Evolutionary conservation across 2,329 filamentous ascomycete species (phyloP), one percentile per base, ranked within the genome.

Genomic region (Aureobasidium uvarum): DNA sequence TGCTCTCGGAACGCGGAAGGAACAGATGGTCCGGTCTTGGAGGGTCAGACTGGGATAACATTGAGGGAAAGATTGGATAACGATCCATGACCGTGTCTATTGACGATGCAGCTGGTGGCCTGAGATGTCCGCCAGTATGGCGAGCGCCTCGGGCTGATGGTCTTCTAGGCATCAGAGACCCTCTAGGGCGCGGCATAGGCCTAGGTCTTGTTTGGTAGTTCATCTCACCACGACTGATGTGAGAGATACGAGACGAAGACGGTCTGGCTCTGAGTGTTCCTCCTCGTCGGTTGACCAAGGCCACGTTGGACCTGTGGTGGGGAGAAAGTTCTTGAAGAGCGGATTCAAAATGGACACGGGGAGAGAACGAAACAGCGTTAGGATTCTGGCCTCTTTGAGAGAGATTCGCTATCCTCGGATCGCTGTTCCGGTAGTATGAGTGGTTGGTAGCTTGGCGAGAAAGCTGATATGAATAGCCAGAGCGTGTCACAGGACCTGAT

Each of bases 321-420:
- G 16, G 48, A 38, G 31, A 11, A 11, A 54, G 4, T 7, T 62
- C 58, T 23, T 39, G 45, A 5, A 39, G 33, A 10, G 67, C 54
- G 14, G 69, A 70, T 3, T 66, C 72, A 38, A 72, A 72, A 18
- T 70, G 56, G 31, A 43, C 64, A 31, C 48, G 55, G 25, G n/a
- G 13, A 6, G 38, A 23, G 13, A 66, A 39, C 1, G 25, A 28
- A 20, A 50, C 39, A 23, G 60, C 58, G 7, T 60, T 41, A 33
- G 66, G 66, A 36, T 58, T 45, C 14, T 52, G 33, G 31, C 46
- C 31, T 64, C 63, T 48, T 60, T 20, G 23, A 33, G 65, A 46
- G 38, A 45, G 8, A 33, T 38, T 8, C 14, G 39, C 16, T 6
- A 14, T 25, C 16, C 33, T 52, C 5, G n/a, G 8, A 16, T 43